Conservation (phyloP, 2,329 filamentous ascomycete species). For the Xylariaceae sp. region DNA sequence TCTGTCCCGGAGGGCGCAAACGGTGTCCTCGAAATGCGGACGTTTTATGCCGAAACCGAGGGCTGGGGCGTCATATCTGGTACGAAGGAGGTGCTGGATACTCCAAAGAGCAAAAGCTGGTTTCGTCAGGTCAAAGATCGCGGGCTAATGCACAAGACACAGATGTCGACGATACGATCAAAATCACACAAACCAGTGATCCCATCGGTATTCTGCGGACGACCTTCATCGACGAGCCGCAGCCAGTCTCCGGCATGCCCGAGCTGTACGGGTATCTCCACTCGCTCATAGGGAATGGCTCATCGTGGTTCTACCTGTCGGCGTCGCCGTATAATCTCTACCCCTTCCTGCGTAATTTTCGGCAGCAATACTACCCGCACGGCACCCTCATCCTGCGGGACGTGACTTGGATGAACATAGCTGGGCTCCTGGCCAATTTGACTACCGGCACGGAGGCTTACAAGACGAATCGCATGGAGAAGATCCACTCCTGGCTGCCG, state of each 20-base stretch:
- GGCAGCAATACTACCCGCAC: conserved; percentile 62
- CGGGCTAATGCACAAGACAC: conserved; percentile 6
- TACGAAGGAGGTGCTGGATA: conserved; percentile 29
- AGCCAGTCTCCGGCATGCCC: conserved; percentile 73
- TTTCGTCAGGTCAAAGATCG: neutral
- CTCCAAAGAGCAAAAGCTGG: neutral
- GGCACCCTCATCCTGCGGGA: conserved; percentile 83
- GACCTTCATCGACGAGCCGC: conserved; percentile 74
- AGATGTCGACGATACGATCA: conserved; percentile 96
- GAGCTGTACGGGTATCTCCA: conserved; percentile 69
- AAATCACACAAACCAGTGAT: conserved; percentile 76
- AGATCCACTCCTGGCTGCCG: conserved; percentile 75
- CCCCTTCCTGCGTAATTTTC: conserved; percentile 73
- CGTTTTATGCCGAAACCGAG: conserved; percentile 65
- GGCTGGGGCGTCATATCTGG: conserved; percentile 82
- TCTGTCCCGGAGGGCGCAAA: conserved; percentile 46
- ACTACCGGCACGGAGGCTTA: conserved; percentile 79
- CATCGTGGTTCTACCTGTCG: conserved; percentile 88
- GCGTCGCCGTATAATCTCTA: conserved; percentile 94
- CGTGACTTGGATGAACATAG: conserved; percentile 77
- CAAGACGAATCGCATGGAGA: conserved; percentile 73
- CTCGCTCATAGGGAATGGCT: conserved; percentile 45
- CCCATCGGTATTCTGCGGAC: conserved; percentile 73
- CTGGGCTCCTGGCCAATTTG: conserved; percentile 71
- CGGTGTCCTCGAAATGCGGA: conserved; percentile 59